Base-by-base conservation (phyloP, 192 early-diverging fungal species). In the Backusella macrospora region DNA sequence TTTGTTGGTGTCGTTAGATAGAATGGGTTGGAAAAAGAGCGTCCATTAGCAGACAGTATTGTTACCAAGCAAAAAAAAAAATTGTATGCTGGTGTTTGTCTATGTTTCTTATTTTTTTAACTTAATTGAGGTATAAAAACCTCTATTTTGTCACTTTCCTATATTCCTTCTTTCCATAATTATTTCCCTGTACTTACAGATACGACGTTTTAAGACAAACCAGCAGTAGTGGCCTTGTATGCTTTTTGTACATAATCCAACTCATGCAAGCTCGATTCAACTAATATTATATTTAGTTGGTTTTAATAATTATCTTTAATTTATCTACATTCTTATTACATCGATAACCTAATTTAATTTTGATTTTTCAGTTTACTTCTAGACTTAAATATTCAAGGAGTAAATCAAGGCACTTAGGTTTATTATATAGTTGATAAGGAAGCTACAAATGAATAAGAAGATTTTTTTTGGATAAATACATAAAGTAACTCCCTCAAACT, bases 271-370 rank as follows among this genome's bases (percentile, higher is more conserved):
- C 48, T 21, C 48, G 6, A 49, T 49, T 49, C 48, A 49, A 49
- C 48, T 49, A 49, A 21, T n/a, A 49, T 49, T 49, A 49, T 49
- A 49, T 49, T 49, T 49, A 49, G 48, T 49, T 49, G 48, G 48
- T 49, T 49, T 49, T 49, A 49, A 49, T 49, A 49, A 49, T 8
- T 49, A 49, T 21, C 48, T 49, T 49, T 49, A 49, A 49, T 21
- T 49, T 49, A 49, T 49, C 48, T 49, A 49, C 48, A 49, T 49
- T 49, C 48, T 49, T 49, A 49, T 49, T 49, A 49, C 48, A 49
- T 49, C 48, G 48, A 49, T 49, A 49, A 49, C 18, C 48, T 49
- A 18, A n/a, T 49, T 49, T 49, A n/a, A 5, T 49, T n/a, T 49
- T 49, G 48, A 18, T n/a, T 49, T 49, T 5, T 49, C 18, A 49